phyloP scores from a whole-genome alignment of 495 filamentous ascomycete genomes.

The Penicillium cinerascens region DNA sequence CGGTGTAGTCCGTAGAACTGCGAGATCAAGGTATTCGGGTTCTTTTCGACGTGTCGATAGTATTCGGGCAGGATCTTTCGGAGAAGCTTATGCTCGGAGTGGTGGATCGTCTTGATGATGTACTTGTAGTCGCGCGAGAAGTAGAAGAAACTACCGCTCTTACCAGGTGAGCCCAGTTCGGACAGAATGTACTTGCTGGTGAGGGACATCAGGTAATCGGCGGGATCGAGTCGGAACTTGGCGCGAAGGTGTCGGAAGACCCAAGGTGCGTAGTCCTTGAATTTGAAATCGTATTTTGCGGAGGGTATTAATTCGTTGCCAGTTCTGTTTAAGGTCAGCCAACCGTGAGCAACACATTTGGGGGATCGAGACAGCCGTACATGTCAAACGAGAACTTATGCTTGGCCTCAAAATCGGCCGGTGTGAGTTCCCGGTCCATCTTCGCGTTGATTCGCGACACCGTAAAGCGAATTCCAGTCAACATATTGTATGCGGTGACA shows the following conservation, averaged over 20 bases:
- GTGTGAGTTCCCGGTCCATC: conserved; percentile 80
- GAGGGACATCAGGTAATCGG: conserved; percentile 96
- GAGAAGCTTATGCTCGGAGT: conserved; percentile 91
- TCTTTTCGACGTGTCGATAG: conserved; percentile 85
- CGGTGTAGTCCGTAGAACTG: conserved; percentile 98
- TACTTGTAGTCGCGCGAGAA: conserved; percentile 99
- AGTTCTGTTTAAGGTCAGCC: conserved; percentile 52
- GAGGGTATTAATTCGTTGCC: conserved; percentile 97
- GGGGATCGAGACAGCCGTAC: conserved; percentile 44
- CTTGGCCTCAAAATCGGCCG: conserved; percentile 84
- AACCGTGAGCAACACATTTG: conserved; percentile 4
- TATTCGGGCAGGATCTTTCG: conserved; percentile 91
- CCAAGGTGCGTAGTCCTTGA: conserved; percentile 99
- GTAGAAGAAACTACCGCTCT: conserved; percentile 99
- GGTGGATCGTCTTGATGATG: conserved; percentile 99
- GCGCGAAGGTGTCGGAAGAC: conserved; percentile 92
- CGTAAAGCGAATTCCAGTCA: conserved; percentile 95
- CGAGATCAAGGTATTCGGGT: conserved; percentile 94
- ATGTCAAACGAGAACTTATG: conserved; percentile 99
- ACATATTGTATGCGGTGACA: conserved; percentile 99
- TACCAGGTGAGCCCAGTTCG: conserved; percentile 93
- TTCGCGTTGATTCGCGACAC: conserved; percentile 97
- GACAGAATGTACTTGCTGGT: conserved; percentile 99
- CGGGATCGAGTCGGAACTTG: conserved; percentile 88
- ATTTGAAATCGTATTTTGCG: conserved; percentile 99